Conservation (phyloP, 208 protist species). For the Crithidia expoeki region DNA sequence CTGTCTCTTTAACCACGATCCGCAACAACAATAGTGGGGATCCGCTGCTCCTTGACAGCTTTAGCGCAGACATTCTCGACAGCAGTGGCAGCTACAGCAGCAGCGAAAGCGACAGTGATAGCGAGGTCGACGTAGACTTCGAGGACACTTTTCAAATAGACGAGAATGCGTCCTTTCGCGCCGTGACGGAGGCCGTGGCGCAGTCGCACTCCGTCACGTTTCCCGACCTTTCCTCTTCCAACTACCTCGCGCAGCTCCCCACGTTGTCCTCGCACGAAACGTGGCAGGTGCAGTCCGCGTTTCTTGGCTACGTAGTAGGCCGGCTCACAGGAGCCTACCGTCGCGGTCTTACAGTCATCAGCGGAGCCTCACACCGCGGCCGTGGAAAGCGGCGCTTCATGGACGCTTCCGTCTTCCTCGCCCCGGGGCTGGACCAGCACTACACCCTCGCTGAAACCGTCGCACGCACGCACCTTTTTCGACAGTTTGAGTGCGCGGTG, state of each 20-base stretch:
- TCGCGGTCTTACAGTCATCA: conserved; percentile 17
- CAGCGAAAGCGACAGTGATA: neutral
- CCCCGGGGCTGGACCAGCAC: conserved; percentile 50
- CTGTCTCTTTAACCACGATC: neutral
- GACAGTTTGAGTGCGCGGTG: conserved; percentile 56
- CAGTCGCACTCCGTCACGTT: conserved; percentile 22
- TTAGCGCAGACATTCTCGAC: neutral
- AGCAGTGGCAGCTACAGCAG: conserved; percentile 11
- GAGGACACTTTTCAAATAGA: conserved; percentile 3
- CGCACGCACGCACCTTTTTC: conserved; percentile 51
- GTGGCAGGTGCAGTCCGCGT: conserved; percentile 25
- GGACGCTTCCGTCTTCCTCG: conserved; percentile 53
- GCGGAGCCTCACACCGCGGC: conserved; percentile 6
- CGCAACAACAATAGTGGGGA: neutral
- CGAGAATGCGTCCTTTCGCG: conserved; percentile 24
- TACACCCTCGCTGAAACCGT: conserved; percentile 43
- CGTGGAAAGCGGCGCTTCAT: conserved; percentile 20
- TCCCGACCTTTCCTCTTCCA: neutral
- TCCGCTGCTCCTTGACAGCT: neutral
- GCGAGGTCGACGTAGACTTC: neutral
- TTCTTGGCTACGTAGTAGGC: conserved; percentile 28
- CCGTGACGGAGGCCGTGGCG: conserved; percentile 20
- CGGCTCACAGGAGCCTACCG: conserved; percentile 31
- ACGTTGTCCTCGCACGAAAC: conserved; percentile 3
- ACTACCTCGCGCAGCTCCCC: conserved; percentile 11